phyloP scores from a whole-genome alignment of 108 stramenopile species.

The Conticribra weissflogii region DNA sequence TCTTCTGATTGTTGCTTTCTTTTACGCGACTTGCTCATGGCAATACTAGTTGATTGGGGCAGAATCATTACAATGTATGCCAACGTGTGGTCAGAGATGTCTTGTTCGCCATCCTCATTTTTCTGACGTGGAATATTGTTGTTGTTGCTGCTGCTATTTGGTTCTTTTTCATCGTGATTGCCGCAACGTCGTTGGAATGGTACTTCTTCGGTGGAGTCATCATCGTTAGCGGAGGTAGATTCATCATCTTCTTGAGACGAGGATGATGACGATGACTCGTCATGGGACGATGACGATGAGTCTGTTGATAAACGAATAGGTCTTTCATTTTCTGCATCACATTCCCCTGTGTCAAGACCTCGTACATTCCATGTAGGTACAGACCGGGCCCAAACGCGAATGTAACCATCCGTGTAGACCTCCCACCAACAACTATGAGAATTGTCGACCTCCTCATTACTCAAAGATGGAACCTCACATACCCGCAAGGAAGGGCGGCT shows the following conservation, averaged over 20 bases:
- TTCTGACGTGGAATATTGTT: not conserved
- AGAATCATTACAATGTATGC: slow-evolving; percentile 36
- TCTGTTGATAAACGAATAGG: not conserved
- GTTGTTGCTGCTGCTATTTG: not conserved
- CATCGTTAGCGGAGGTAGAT: not conserved
- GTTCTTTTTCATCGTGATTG: too few species aligned
- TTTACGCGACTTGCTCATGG: too few species aligned
- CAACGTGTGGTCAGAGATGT: slow-evolving; percentile 9
- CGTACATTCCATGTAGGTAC: slow-evolving; percentile 1
- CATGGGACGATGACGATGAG: not conserved
- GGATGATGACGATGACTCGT: not conserved
- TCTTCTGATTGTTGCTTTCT: too few species aligned
- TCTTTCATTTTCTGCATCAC: not conserved
- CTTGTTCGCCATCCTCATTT: not conserved
- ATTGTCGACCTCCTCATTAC: slow-evolving; percentile 6
- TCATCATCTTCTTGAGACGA: slow-evolving; percentile 3
- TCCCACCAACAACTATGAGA: slow-evolving; percentile 59
- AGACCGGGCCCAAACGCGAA: slow-evolving; percentile 42
- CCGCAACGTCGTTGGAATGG: too few species aligned
- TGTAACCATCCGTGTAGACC: slow-evolving; percentile 65
- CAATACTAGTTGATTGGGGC: not conserved
- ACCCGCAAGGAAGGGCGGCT: slow-evolving; percentile 31
- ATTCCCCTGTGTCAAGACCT: not conserved
- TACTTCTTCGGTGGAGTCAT: too few species aligned
- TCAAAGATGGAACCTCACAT: slow-evolving; percentile 30